A percentile compares a stretch with the other conserved stretches of the same genome.
Conservation (phyloP, 2,329 filamentous ascomycete genomes). For the Chaetothyriales sp. region DNA sequence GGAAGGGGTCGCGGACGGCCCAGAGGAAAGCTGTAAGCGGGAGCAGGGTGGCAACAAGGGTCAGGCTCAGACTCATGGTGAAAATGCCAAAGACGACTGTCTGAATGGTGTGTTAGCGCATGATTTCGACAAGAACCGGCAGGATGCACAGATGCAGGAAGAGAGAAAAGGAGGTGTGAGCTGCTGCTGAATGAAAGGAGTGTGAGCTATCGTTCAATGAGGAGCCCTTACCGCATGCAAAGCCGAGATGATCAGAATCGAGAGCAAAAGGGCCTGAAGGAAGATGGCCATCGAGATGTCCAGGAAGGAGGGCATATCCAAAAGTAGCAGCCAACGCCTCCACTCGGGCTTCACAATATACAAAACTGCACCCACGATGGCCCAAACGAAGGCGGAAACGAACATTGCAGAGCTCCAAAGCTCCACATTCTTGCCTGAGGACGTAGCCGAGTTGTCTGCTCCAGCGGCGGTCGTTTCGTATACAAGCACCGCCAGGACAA, state of each 20-base stretch:
- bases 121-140: neutral
- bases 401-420: constrained; percentile 13
- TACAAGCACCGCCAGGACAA: constrained; percentile 23
- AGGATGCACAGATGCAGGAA: too few species aligned
- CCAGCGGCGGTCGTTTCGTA: constrained; percentile 9
- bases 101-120: constrained; percentile 10
- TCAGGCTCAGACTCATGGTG: constrained; percentile 12
- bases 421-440: constrained; percentile 7
- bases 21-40: constrained; percentile 14
- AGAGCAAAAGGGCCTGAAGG: constrained; percentile 23
- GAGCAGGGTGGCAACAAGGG: constrained; percentile 11
- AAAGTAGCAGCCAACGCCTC: constrained; percentile 26
- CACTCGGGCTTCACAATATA: constrained; percentile 24
- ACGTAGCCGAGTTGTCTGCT: constrained; percentile 4
- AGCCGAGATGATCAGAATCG: constrained; percentile 23
- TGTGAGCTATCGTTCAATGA: too few species aligned
- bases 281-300: constrained; percentile 23
- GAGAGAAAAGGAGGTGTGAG: too few species aligned
- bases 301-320: constrained; percentile 20
- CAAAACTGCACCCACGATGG: constrained; percentile 22
- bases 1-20: constrained; percentile 14
- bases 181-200: too few species aligned
- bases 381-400: constrained; percentile 23
- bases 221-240: constrained; percentile 27
- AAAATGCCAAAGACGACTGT: constrained; percentile 12